A percentile compares a stretch with the other conserved stretches of the same genome.
Conservation (phyloP, 2,329 filamentous ascomycete species). For the Xylaria sp. region DNA sequence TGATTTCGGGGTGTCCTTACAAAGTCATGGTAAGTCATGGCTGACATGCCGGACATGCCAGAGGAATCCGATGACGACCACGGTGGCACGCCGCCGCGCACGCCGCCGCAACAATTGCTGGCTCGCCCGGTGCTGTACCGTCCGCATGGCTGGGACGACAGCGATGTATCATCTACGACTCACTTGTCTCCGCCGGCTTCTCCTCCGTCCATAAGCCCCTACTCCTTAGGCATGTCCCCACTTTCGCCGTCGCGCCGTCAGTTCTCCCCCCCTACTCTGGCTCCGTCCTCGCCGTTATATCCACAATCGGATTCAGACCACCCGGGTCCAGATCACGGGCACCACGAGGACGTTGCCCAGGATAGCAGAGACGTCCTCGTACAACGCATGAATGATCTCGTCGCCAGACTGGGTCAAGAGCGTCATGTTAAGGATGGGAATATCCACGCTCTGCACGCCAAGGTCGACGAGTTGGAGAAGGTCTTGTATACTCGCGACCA, state of each 20-base stretch:
- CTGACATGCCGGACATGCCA: conserved; percentile 34
- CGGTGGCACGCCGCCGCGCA: conserved; percentile 36
- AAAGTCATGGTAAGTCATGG: conserved; percentile 34
- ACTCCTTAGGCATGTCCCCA: conserved; percentile 45
- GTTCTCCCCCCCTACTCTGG: conserved; percentile 37
- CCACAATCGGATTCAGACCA: conserved; percentile 41
- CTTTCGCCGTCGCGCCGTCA: conserved; percentile 44
- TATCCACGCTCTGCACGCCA: conserved; percentile 53
- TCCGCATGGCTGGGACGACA: conserved; percentile 34
- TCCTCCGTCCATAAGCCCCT: conserved; percentile 44
- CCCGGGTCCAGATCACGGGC: conserved; percentile 7
- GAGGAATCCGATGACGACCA: conserved; percentile 42
- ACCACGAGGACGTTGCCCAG: conserved; percentile 45
- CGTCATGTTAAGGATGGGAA: conserved; percentile 44
- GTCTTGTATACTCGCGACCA: conserved; percentile 35
- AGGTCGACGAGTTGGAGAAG: conserved; percentile 57
- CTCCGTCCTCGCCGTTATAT: conserved; percentile 39
- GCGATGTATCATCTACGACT: conserved; percentile 34
- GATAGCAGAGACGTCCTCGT: conserved; percentile 59
- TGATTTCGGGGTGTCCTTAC: conserved; percentile 17
- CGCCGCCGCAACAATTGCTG: conserved; percentile 33
- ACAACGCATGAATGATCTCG: conserved; percentile 50
- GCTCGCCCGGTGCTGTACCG: conserved; percentile 27
- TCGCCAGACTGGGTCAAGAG: conserved; percentile 40
- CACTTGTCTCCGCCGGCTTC: conserved; percentile 42